Percentiles rank a stretch among this genome's conserved stretches.
Conservation (phyloP, 2,329 filamentous ascomycete species). For the Colletotrichum scovillei region DNA sequence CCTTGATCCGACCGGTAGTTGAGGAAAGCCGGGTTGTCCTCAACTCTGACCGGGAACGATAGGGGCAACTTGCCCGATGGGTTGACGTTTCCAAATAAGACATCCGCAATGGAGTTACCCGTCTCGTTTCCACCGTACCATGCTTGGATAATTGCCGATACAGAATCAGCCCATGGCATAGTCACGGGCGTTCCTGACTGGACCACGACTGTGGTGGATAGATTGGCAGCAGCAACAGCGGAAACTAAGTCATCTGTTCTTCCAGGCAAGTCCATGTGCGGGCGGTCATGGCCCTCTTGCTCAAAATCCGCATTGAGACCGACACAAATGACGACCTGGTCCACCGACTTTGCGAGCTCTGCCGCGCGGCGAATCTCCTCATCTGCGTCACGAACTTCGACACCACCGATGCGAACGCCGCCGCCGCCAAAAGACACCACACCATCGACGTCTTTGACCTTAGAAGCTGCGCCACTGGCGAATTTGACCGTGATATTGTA, state of each 20-base stretch:
- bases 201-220: conserved; percentile 65
- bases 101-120: conserved; percentile 40
- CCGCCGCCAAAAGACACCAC: not conserved
- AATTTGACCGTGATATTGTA: conserved; percentile 45
- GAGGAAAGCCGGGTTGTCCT: conserved; percentile 75
- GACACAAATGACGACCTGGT: conserved; percentile 65
- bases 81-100: conserved; percentile 39
- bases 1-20: conserved; percentile 75
- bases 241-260: conserved; percentile 67
- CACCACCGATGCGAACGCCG: conserved; percentile 14
- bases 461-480: conserved; percentile 40
- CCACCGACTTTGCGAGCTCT: conserved; percentile 60
- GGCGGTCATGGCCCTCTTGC: conserved; percentile 71
- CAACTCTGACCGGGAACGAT: conserved; percentile 70
- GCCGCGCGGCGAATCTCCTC: conserved; percentile 33
- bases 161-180: conserved; percentile 57
- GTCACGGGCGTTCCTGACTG: conserved; percentile 68
- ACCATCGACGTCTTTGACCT: conserved; percentile 4
- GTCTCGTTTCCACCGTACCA: conserved; percentile 42
- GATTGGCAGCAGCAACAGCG: conserved; percentile 64
- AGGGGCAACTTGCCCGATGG: conserved; percentile 76
- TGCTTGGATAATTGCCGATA: conserved; percentile 50
- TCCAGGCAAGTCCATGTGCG: conserved; percentile 73
- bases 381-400: conserved; percentile 12
- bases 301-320: conserved; percentile 63